Conservation (phyloP, 768 basidiomycete genomes). For the Butyriboletus loyo region DNA sequence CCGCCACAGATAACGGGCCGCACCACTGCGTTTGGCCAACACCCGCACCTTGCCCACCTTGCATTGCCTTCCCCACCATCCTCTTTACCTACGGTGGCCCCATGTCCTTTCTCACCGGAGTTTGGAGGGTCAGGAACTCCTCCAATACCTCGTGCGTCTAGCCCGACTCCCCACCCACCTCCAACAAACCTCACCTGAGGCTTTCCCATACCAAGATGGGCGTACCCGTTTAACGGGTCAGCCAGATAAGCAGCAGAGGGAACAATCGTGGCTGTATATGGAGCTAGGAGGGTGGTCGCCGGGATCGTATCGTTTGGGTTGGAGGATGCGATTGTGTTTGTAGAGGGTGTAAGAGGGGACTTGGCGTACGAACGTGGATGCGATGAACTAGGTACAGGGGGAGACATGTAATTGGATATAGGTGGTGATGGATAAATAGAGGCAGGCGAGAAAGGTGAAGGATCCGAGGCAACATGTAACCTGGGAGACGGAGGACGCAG, state of each 20-base stretch:
- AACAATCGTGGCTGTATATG: constrained; percentile 60
- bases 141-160: constrained; percentile 77
- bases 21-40: constrained; percentile 48
- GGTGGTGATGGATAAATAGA: constrained; percentile 27
- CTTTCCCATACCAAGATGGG: constrained; percentile 77
- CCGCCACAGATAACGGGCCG: constrained; percentile 41
- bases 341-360: constrained; percentile 34
- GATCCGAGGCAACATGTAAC: constrained; percentile 24
- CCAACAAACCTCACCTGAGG: constrained; percentile 79
- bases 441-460: constrained; percentile 16
- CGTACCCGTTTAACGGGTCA: constrained; percentile 87
- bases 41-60: constrained; percentile 56
- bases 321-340: constrained; percentile 36
- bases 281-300: constrained; percentile 54
- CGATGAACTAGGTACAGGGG: constrained; percentile 20
- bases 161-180: constrained; percentile 69
- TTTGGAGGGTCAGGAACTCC: constrained; percentile 35
- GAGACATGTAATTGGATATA: constrained; percentile 22
- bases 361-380: constrained; percentile 16
- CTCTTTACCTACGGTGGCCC: constrained; percentile 28
- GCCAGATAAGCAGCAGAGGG: constrained; percentile 66
- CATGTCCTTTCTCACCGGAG: background rate
- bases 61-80: constrained; percentile 39
- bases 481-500: constrained; percentile 30
- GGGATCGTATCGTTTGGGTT: constrained; percentile 58